Conservation (phyloP, 148 eudicot species). For the Vaccinium myrtillus region DNA sequence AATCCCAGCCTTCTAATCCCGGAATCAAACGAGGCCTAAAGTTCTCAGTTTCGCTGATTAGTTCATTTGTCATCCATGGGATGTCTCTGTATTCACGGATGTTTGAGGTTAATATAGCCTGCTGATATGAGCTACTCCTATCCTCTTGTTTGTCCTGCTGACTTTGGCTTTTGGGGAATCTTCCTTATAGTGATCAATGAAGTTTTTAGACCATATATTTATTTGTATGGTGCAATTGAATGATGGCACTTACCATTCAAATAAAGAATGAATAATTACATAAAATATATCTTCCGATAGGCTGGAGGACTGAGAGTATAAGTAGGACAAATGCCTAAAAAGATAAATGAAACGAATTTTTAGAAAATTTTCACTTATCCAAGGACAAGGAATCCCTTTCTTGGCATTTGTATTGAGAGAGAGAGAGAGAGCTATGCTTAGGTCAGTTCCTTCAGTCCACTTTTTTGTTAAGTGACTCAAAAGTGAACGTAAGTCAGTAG, state of each 20-base stretch:
- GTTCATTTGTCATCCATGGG: not conserved
- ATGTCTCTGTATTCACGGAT: not conserved
- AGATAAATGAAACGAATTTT: too few relatives aligned
- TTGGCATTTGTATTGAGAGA: too few relatives aligned
- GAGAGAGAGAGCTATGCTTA: too few relatives aligned
- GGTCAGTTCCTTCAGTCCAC: too few relatives aligned
- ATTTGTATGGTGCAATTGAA: not conserved
- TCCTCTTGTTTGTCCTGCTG: not conserved
- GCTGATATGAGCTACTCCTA: conserved; percentile 4
- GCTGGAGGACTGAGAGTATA: too few relatives aligned
- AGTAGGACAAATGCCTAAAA: too few relatives aligned
- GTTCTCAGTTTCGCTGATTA: not conserved
- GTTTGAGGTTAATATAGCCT: conserved; percentile 1
- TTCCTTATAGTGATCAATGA: not conserved
- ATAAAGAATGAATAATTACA: not conserved
- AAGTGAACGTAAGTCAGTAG: too few relatives aligned
- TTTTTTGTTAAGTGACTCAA: too few relatives aligned
- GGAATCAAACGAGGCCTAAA: too few relatives aligned
- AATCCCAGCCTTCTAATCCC: too few relatives aligned
- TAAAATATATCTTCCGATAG: not conserved
- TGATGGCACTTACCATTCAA: not conserved
- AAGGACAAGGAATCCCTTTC: too few relatives aligned
- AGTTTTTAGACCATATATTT: not conserved
- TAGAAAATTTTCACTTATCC: too few relatives aligned
- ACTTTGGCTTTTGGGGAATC: not conserved